A percentile compares a stretch with the other conserved stretches of the same genome.
Evolutionary conservation across 2,329 filamentous ascomycete genomes (phyloP).

Genomic region (Thelonectria olida): DNA sequence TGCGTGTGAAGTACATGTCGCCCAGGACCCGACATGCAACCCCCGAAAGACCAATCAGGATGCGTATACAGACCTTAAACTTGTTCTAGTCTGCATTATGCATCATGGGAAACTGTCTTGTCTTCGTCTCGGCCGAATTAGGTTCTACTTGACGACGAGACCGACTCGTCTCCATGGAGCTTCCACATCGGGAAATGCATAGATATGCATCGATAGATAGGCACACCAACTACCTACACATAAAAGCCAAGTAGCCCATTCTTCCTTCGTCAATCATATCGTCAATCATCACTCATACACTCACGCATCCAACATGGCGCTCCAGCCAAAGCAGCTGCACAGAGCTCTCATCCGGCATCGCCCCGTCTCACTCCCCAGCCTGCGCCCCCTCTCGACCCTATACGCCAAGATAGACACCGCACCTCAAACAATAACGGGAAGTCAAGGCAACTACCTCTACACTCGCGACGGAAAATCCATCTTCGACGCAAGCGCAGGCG

Average conservation of each 20-base stretch:
- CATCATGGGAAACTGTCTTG: neutral
- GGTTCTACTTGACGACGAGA: neutral
- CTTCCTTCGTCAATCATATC: neutral
- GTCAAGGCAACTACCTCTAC: constrained; percentile 1
- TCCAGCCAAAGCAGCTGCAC: neutral
- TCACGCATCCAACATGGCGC: neutral
- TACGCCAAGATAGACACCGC: constrained; percentile 1
- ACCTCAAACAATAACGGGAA: neutral
- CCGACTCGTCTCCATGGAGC: constrained; percentile 3
- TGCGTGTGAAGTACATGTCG: no score
- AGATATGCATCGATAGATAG: no score
- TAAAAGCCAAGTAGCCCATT: neutral
- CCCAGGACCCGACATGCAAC: no score
- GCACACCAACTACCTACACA: neutral
- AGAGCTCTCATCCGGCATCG: neutral
- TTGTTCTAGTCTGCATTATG: neutral
- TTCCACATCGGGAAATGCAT: constrained; percentile 2
- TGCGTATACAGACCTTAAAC: neutral
- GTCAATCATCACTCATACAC: neutral
- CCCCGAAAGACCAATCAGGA: neutral
- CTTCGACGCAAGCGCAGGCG: constrained; percentile 22
- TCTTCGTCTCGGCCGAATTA: neutral
- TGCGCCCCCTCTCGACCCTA: neutral
- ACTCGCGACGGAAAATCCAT: constrained; percentile 3
- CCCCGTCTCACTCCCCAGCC: neutral